Base-by-base conservation (phyloP, 129 eudicot species). In the Smallanthus sonchifolius region DNA sequence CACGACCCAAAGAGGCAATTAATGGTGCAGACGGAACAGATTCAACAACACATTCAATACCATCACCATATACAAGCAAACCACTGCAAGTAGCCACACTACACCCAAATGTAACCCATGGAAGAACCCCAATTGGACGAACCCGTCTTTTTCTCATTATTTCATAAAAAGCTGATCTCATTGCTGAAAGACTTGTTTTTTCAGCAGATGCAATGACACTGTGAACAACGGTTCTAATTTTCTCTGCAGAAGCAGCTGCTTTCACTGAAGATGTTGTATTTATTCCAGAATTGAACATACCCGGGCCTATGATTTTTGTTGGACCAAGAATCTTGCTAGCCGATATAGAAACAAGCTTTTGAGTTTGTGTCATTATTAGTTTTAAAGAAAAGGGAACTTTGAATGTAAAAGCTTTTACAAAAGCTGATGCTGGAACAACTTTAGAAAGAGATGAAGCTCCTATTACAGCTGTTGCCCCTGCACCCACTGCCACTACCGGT, bases 1-100 rank as follows among this genome's bases (percentile, higher is more conserved):
- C 99, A 62, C 97, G 91, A 20, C 99, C 97, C 84, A 95, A 83
- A 79, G 79, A 85, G 14, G 99, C 99, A 85, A 95, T 91, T 5
- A 93, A 86, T 28, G 83, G 96, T 35, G 99, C 99, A 0, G 92
- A 67, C 14, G 97, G 97, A 40, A 88, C 80, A 32, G 97, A 91
- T 81, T 88, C 99, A 56, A 85, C 91, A 15, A 83, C 97, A 81
- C 96, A 91, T 79, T 91, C 99, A 69, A 95, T 88, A 43, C 97
- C 97, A 69, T 94, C 96, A n/a, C 96, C 98, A 78, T 75, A 88
- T 2, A 77, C 76, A 48, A 94, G 89, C 87, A 94, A 80, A 8
- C 97, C 82, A 0, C 83, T 54, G 65, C 98, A 94, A 35, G 97
- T 94, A 35, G 84, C 92, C 32, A 90, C 80, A 45, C 98, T 94